Evolutionary conservation across 371 early-diverging fungal genomes (phyloP).

Genomic region (Neoconidiobolus thromboides): DNA sequence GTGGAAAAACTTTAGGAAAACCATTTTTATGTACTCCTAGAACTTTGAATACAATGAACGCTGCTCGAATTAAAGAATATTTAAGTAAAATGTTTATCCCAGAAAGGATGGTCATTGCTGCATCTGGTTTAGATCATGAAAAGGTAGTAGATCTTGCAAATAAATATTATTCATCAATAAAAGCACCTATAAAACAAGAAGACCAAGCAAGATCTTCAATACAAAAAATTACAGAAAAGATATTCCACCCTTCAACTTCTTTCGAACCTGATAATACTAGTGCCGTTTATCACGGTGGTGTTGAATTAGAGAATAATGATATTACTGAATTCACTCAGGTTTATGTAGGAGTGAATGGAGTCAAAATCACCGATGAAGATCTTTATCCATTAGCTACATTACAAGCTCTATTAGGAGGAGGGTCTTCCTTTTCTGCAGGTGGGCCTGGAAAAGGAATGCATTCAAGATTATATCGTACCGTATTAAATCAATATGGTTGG

Average conservation of each 20-base stretch:
- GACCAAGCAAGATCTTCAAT: not conserved
- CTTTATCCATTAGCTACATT: constrained; percentile 81
- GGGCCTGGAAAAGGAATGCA: constrained; percentile 98
- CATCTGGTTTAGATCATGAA: constrained; percentile 72
- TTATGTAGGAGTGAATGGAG: constrained; percentile 74
- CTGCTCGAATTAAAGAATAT: constrained; percentile 42
- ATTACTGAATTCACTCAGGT: constrained; percentile 61
- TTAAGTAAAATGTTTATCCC: constrained; percentile 67
- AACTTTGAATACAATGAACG: constrained; percentile 39
- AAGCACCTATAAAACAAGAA: not conserved
- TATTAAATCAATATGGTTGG: constrained; percentile 85
- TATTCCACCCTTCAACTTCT: not conserved
- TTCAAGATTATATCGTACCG: constrained; percentile 84
- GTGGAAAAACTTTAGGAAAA: constrained; percentile 64
- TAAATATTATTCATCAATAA: constrained; percentile 38
- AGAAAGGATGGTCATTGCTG: constrained; percentile 78
- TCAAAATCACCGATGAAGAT: constrained; percentile 60
- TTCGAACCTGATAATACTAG: constrained; percentile 20
- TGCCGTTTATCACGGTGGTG: constrained; percentile 71
- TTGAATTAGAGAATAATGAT: constrained; percentile 31
- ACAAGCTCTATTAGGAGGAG: constrained; percentile 84
- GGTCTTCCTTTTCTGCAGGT: constrained; percentile 92
- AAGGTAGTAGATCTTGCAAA: constrained; percentile 49
- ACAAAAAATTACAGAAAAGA: not conserved
- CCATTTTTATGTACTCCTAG: constrained; percentile 56